A percentile compares a stretch with the other conserved stretches of the same genome.
Conservation (phyloP, 306 rosid genomes). For the Gynostemma pentaphyllum region DNA sequence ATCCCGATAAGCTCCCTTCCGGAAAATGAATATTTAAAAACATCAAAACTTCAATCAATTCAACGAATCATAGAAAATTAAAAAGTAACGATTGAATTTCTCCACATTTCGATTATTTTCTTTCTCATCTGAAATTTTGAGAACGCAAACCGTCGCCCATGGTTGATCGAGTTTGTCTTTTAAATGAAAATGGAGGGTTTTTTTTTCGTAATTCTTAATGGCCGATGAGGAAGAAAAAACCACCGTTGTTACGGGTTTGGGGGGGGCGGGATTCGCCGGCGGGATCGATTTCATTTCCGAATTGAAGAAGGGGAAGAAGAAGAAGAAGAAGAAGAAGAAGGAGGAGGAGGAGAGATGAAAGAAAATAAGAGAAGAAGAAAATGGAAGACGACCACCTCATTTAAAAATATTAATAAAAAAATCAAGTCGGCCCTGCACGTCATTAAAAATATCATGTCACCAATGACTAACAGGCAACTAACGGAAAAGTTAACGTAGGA, state of each 20-base stretch:
- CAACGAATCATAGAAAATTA: neutral
- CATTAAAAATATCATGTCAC: no score
- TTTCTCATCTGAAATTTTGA: neutral
- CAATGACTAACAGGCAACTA: no score
- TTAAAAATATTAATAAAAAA: no score
- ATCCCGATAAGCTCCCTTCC: conserved; percentile 32
- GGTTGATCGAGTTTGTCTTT: neutral
- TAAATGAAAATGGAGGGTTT: neutral
- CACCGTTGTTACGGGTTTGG: no score
- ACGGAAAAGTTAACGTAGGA: no score
- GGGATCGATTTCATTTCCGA: neutral
- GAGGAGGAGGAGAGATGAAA: no score
- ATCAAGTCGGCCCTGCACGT: no score
- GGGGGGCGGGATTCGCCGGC: conserved; percentile 7
- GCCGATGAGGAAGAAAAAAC: neutral
- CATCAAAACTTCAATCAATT: neutral
- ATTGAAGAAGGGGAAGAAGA: no score
- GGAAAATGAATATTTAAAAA: neutral
- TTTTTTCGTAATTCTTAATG: neutral
- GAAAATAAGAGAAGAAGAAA: no score
- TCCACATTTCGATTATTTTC: neutral
- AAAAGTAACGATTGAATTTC: neutral
- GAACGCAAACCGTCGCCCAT: neutral
- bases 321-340: no score
- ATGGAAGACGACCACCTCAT: no score